Percentiles rank a stretch among this genome's conserved stretches.
Conservation (phyloP, 768 basidiomycete species). For the Clathrus columnatus region DNA sequence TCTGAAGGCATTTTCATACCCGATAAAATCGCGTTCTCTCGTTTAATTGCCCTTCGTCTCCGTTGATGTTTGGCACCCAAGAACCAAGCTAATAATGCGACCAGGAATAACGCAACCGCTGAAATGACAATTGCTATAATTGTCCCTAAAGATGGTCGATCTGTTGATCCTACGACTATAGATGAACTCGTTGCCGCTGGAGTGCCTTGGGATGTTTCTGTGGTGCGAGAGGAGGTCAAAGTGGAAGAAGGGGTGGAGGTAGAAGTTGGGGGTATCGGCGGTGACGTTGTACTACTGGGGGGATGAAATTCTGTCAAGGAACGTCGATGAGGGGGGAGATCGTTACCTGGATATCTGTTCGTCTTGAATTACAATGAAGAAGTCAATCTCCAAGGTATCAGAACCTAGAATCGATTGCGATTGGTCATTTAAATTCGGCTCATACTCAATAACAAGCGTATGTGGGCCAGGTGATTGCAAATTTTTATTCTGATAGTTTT, state of each 20-base stretch:
- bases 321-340: neutral
- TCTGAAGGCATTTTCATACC: slow-evolving; percentile 5
- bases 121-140: neutral
- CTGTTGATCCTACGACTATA: slow-evolving; percentile 2
- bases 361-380: neutral
- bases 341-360: neutral
- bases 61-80: slow-evolving; percentile 50
- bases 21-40: neutral
- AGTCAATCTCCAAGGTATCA: neutral
- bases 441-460: neutral
- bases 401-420: neutral
- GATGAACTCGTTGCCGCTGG: neutral
- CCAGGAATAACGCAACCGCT: neutral
- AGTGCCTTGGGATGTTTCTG: neutral
- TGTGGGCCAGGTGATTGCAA: neutral
- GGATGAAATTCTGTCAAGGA: neutral
- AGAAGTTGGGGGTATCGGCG: neutral
- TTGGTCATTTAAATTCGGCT: neutral
- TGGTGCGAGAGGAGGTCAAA: slow-evolving; percentile 1
- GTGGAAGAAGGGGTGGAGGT: slow-evolving; percentile 11
- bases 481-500: neutral
- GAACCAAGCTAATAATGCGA: neutral
- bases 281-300: slow-evolving; percentile 7
- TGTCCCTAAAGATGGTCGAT: slow-evolving; percentile 11
- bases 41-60: slow-evolving; percentile 51